phyloP scores from a whole-genome alignment of 1,284 basidiomycete species.

The Sporisorium scitamineum region DNA sequence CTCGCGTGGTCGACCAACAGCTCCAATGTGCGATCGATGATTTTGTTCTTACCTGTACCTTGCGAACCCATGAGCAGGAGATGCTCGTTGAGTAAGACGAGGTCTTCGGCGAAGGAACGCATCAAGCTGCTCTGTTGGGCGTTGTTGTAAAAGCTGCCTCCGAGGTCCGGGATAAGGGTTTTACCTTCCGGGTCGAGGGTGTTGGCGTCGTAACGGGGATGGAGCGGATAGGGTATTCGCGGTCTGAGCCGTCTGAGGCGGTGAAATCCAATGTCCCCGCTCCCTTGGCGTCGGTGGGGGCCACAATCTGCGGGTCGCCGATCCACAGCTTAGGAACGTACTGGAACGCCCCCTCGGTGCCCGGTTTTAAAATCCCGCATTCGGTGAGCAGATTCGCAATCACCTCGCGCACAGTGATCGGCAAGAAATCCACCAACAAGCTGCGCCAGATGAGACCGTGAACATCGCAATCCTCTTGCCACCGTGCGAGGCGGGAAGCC shows the following conservation, averaged over 20 bases:
- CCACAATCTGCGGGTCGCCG: slow-evolving; percentile 34
- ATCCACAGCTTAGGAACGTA: slow-evolving; percentile 52
- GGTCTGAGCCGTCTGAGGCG: slow-evolving; percentile 37
- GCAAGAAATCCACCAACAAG: slow-evolving; percentile 69
- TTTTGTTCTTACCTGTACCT: slow-evolving; percentile 70
- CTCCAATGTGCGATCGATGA: slow-evolving; percentile 69
- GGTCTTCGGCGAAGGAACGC: slow-evolving; percentile 67
- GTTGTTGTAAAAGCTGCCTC: slow-evolving; percentile 68
- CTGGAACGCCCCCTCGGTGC: slow-evolving; percentile 60
- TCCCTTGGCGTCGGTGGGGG: slow-evolving; percentile 4
- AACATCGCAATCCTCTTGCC: slow-evolving; percentile 64
- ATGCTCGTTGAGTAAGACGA: slow-evolving; percentile 67
- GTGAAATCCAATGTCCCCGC: slow-evolving; percentile 52
- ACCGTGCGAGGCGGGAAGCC: slow-evolving; percentile 60
- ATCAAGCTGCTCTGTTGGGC: slow-evolving; percentile 67
- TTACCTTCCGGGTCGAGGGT: slow-evolving; percentile 64
- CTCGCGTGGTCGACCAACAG: slow-evolving; percentile 69
- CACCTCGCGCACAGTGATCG: slow-evolving; percentile 65
- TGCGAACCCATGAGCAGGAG: slow-evolving; percentile 69
- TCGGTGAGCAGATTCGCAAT: slow-evolving; percentile 61
- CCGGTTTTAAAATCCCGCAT: slow-evolving; percentile 57
- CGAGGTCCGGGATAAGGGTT: slow-evolving; percentile 65
- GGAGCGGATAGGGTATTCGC: slow-evolving; percentile 26
- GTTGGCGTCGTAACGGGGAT: slow-evolving; percentile 64
- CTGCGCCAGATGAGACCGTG: slow-evolving; percentile 64